phyloP scores from a whole-genome alignment of 345 rosid genomes.

The Salix suchowensis region DNA sequence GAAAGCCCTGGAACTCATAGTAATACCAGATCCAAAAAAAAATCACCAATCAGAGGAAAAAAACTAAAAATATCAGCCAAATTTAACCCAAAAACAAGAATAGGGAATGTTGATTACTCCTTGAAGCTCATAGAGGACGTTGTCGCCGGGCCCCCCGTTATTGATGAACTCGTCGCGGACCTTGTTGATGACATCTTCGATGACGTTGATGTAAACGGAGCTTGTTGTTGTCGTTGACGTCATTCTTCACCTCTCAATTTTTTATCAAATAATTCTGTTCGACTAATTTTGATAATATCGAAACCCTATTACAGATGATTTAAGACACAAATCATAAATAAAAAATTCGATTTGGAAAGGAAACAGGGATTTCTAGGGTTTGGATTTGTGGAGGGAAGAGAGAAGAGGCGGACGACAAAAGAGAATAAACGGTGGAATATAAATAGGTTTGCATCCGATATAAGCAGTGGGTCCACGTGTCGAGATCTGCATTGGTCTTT shows the following conservation, averaged over 20 bases:
- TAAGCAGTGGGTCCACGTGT: slow-evolving; percentile 56
- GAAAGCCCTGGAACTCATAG: slow-evolving; percentile 33
- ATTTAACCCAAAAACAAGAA: not conserved
- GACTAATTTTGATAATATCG: not conserved
- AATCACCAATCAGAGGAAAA: not conserved
- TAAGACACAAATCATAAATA: too few relatives aligned
- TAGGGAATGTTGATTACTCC: slow-evolving; percentile 44
- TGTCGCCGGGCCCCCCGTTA: slow-evolving; percentile 83
- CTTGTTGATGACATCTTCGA: slow-evolving; percentile 87
- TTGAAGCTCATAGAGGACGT: slow-evolving; percentile 82
- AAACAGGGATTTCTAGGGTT: slow-evolving; percentile 21
- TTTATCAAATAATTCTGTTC: not conserved
- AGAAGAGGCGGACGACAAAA: slow-evolving; percentile 49
- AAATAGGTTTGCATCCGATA: slow-evolving; percentile 99
- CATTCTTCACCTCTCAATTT: slow-evolving; percentile 25
- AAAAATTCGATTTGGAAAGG: not conserved
- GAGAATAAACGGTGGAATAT: slow-evolving; percentile 68
- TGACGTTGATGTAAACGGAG: slow-evolving; percentile 76
- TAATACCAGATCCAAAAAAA: slow-evolving; percentile 29
- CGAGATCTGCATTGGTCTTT: slow-evolving; percentile 29
- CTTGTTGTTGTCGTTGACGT: slow-evolving; percentile 55
- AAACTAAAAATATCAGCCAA: not conserved
- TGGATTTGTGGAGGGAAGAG: slow-evolving; percentile 14
- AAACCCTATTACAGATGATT: not conserved
- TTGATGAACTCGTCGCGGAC: slow-evolving; percentile 82